A percentile compares a stretch with the other conserved stretches of the same genome.
These are phyloP conservation scores for Peronospora belbahrii DNA, from an alignment of 352 stramenopile species.

Conservation along the genomic window DNA sequence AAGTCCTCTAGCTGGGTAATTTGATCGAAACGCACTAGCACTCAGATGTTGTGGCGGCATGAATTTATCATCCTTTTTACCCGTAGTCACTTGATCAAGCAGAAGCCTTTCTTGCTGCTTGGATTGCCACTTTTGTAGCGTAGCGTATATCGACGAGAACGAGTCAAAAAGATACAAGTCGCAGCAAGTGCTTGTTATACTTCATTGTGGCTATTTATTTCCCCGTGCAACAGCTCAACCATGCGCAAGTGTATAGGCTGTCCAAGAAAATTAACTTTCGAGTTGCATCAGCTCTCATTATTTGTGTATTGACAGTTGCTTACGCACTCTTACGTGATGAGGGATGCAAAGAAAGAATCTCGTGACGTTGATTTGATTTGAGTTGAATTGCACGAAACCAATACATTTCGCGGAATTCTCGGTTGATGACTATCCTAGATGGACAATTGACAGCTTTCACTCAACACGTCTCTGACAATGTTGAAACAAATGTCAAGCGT, in stretches of 20 bases:
- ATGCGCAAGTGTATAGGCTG: conserved; percentile 41
- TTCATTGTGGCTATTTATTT: conserved; percentile 34
- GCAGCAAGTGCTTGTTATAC: conserved; percentile 46
- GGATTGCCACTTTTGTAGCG: conserved; percentile 47
- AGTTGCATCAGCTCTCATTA: conserved; percentile 44
- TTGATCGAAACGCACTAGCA: too few relatives aligned
- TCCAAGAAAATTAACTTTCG: conserved; percentile 42
- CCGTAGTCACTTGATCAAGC: conserved; percentile 65
- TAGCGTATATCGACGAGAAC: conserved; percentile 57
- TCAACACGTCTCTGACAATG: background rate
- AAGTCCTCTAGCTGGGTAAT: too few relatives aligned
- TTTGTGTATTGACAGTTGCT: conserved; percentile 7
- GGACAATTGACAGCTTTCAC: background rate
- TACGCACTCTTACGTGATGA: too few relatives aligned
- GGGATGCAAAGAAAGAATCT: too few relatives aligned
- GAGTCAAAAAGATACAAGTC: conserved; percentile 59
- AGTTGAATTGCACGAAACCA: too few relatives aligned
- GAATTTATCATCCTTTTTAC: conserved; percentile 46
- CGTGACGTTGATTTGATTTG: too few relatives aligned
- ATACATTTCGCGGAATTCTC: background rate
- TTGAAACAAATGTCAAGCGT: background rate
- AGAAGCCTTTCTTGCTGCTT: conserved; percentile 60
- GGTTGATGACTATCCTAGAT: background rate
- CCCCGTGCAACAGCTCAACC: conserved; percentile 33
- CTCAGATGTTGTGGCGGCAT: background rate